Conservation (phyloP, 78 protist genomes). For the Salpingoeca rosetta region DNA sequence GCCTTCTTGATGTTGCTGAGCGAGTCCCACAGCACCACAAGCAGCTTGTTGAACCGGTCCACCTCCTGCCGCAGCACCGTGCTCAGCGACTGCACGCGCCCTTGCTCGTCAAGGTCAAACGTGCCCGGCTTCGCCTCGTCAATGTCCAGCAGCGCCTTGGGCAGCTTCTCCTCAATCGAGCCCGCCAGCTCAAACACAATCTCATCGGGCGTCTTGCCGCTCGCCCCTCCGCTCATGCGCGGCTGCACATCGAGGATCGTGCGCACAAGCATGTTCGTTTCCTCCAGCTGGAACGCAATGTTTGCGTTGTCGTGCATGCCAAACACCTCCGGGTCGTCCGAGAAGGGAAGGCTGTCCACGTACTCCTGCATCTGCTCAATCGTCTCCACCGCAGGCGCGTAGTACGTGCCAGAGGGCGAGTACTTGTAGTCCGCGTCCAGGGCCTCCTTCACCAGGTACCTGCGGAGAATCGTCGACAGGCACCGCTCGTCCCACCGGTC, state of each 20-base stretch:
- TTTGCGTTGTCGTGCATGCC: slow-evolving; percentile 78
- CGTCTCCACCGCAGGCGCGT: neutral
- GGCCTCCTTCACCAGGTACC: slow-evolving; percentile 21
- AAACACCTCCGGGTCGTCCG: slow-evolving; percentile 56
- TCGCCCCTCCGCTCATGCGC: neutral
- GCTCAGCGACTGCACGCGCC: neutral
- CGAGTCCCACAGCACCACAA: slow-evolving; percentile 11
- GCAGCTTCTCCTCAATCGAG: neutral
- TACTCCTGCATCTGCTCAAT: neutral
- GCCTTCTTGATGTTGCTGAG: slow-evolving; percentile 42
- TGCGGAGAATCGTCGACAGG: slow-evolving; percentile 6
- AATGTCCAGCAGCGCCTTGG: neutral
- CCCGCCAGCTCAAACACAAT: neutral
- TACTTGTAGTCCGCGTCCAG: slow-evolving; percentile 43
- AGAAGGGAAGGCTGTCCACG: slow-evolving; percentile 16
- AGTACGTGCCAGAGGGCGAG: slow-evolving; percentile 39
- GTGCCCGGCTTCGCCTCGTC: neutral
- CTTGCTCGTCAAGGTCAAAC: neutral
- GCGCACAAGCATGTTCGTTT: slow-evolving; percentile 30
- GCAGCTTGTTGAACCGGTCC: slow-evolving; percentile 52
- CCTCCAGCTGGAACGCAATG: slow-evolving; percentile 28
- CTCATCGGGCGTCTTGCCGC: neutral
- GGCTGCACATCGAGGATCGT: slow-evolving; percentile 51
- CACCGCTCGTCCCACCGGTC: slow-evolving; percentile 65
- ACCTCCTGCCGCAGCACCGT: slow-evolving; percentile 62